A percentile compares a stretch with the other conserved stretches of the same genome.
These are phyloP conservation scores for Ceriops tagal DNA, from an alignment of 345 rosid genomes.

Conservation along the genomic window DNA sequence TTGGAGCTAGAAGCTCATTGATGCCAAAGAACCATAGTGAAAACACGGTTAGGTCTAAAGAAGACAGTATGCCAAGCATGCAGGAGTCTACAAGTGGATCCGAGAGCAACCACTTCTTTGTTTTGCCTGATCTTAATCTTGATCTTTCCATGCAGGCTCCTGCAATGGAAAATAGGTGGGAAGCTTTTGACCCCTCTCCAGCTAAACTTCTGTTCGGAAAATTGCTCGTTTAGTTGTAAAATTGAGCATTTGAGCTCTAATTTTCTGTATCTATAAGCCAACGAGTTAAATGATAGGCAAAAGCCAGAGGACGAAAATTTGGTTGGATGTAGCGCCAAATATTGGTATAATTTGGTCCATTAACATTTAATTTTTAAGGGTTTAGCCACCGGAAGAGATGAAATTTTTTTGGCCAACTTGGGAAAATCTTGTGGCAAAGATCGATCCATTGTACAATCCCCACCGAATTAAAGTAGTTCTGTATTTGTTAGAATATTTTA, in stretches of 20 bases:
- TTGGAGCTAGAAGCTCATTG: neutral
- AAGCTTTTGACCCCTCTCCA: neutral
- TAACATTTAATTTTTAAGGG: too few relatives aligned
- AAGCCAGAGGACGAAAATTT: neutral
- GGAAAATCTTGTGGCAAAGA: too few relatives aligned
- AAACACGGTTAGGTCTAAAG: neutral
- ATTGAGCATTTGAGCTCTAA: neutral
- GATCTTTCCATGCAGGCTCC: constrained; percentile 12
- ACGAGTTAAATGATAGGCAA: neutral
- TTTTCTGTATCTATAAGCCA: neutral
- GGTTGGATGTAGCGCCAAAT: too few relatives aligned
- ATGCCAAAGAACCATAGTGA: neutral
- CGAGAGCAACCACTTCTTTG: constrained; percentile 2
- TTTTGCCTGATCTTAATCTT: constrained; percentile 35
- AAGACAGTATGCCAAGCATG: constrained; percentile 12
- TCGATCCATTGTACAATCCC: too few relatives aligned
- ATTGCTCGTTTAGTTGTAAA: neutral
- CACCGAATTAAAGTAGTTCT: too few relatives aligned
- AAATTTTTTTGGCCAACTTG: too few relatives aligned
- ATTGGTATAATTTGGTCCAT: too few relatives aligned
- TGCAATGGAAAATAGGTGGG: neutral
- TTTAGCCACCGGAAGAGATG: too few relatives aligned
- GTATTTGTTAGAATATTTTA: too few relatives aligned
- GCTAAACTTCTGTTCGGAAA: neutral
- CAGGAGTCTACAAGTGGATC: constrained; percentile 12